Conservation (phyloP, 768 basidiomycete species). For the Porphyrellus cyaneotinctus region DNA sequence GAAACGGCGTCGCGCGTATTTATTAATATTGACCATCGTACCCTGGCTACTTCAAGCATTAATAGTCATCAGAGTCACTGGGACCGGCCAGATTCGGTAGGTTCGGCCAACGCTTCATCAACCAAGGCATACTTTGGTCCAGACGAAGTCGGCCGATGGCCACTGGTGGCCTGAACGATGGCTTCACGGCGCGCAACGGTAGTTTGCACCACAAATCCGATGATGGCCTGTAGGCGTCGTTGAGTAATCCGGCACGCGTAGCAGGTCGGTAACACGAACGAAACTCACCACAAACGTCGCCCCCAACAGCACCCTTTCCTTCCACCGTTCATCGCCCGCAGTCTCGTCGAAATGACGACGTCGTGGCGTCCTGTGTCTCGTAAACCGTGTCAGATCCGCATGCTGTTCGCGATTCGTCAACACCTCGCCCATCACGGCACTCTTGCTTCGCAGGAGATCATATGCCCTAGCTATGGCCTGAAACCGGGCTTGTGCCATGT, state of each 20-base stretch:
- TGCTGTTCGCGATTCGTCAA: slow-evolving; percentile 14
- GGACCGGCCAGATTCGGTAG: not conserved
- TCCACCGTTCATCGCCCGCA: slow-evolving; percentile 57
- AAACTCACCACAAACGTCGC: slow-evolving; percentile 47
- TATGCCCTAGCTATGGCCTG: slow-evolving; percentile 69
- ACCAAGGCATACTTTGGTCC: slow-evolving; percentile 1
- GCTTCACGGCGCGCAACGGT: slow-evolving; percentile 30
- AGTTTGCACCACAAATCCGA: slow-evolving; percentile 33
- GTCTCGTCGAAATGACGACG: slow-evolving; percentile 47
- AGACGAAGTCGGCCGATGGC: slow-evolving; percentile 3
- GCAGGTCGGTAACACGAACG: not conserved
- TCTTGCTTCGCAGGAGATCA: slow-evolving; percentile 54
- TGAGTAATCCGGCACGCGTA: not conserved
- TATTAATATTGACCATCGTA: slow-evolving; percentile 1
- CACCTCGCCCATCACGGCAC: slow-evolving; percentile 18
- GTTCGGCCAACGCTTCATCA: slow-evolving; percentile 25
- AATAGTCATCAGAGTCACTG: no score
- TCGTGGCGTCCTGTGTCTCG: slow-evolving; percentile 31
- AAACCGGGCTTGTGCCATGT: slow-evolving; percentile 59
- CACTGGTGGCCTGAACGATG: slow-evolving; percentile 18
- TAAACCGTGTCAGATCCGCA: slow-evolving; percentile 39
- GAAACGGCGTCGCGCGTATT: not conserved
- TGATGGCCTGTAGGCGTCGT: slow-evolving; percentile 28
- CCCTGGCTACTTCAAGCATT: not conserved
- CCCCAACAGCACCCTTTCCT: slow-evolving; percentile 57